These are phyloP conservation scores for Asterophora parasitica DNA, from an alignment of 768 basidiomycete genomes.

Conservation along the genomic window DNA sequence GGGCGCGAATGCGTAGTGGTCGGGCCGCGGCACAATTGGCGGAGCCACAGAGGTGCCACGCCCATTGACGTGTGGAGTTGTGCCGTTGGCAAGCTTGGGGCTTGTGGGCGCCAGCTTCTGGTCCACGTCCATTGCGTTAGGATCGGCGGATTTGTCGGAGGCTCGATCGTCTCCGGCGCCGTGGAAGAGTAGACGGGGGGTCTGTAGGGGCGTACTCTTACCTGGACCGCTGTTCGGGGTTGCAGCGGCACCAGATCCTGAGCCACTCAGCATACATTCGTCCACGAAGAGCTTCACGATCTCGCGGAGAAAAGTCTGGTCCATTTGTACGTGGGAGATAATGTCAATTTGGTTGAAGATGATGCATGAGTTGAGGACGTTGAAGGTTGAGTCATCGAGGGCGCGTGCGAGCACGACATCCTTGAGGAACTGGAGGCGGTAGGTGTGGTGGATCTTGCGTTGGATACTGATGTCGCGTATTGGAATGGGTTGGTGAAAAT, in stretches of 20 bases:
- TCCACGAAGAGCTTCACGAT: constrained; percentile 75
- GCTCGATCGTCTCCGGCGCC: constrained; percentile 33
- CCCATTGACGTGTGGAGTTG: constrained; percentile 20
- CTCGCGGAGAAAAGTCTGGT: constrained; percentile 69
- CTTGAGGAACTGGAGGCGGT: constrained; percentile 95
- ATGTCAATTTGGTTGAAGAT: constrained; percentile 99
- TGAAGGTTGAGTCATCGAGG: constrained; percentile 95
- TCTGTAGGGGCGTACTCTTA: constrained; percentile 22
- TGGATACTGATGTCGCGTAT: constrained; percentile 73
- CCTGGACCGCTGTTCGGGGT: constrained; percentile 13
- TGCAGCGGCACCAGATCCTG: constrained; percentile 20
- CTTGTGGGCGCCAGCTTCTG: constrained; percentile 21
- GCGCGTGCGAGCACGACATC: constrained; percentile 95
- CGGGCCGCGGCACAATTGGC: constrained; percentile 17
- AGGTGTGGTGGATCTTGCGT: constrained; percentile 93
- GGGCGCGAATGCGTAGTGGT: constrained; percentile 50
- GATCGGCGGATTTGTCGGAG: constrained; percentile 25
- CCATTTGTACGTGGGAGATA: constrained; percentile 81
- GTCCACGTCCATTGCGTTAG: constrained; percentile 37
- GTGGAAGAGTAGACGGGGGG: constrained; percentile 34
- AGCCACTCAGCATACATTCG: constrained; percentile 54
- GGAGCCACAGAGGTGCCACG: constrained; percentile 6
- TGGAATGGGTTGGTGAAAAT: constrained; percentile 84
- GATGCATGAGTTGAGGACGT: constrained; percentile 93
- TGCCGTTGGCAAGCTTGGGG: constrained; percentile 28